Percentiles rank a stretch among this genome's conserved stretches.
Conservation (phyloP, 306 rosid species). For the Quercus variabilis region DNA sequence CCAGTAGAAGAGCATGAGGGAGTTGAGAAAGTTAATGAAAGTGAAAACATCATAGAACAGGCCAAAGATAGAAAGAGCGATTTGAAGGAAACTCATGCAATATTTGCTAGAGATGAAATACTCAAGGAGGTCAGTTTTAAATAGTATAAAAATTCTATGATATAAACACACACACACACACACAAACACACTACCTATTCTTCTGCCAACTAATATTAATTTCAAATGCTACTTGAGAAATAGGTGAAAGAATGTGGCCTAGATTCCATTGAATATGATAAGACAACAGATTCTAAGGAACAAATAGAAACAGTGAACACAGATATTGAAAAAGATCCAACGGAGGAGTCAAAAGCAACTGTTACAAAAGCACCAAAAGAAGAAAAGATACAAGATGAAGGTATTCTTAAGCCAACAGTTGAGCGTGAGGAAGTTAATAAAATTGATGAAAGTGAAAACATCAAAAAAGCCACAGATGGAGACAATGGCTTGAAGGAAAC, state of each 20-base stretch:
- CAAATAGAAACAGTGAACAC: neutral
- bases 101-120: neutral
- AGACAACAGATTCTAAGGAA: neutral
- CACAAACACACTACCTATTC: too few relatives aligned
- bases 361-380: neutral
- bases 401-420: neutral
- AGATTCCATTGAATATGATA: neutral
- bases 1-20: neutral
- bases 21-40: neutral
- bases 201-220: too few relatives aligned
- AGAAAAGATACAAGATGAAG: neutral
- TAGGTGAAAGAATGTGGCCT: neutral
- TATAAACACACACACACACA: too few relatives aligned
- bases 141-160: neutral
- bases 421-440: neutral
- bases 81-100: neutral
- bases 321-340: neutral
- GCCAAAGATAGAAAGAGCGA: neutral
- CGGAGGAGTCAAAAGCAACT: neutral
- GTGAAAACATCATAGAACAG: neutral
- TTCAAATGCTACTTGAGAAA: neutral
- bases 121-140: neutral
- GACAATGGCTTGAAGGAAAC: neutral
- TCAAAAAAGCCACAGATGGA: neutral
- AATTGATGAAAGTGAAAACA: conserved; percentile 11